These are phyloP conservation scores for Sporobolomyces phaffii DNA, from an alignment of 768 basidiomycete species.

Conservation along the genomic window DNA sequence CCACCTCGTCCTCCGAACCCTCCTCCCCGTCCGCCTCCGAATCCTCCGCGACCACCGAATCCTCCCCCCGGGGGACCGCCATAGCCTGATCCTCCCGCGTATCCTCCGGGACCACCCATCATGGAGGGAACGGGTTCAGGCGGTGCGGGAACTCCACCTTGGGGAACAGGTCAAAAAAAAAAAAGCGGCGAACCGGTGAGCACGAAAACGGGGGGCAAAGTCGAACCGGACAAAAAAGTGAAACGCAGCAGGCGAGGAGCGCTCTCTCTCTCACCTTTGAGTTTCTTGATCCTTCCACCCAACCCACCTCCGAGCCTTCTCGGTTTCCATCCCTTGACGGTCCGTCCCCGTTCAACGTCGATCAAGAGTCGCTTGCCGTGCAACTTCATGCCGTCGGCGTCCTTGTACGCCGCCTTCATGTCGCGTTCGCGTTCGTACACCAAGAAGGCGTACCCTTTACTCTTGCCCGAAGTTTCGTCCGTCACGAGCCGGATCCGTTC, in stretches of 20 bases:
- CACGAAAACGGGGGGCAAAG: too few species aligned
- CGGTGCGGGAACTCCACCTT: conserved; percentile 38
- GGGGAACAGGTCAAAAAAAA: neutral
- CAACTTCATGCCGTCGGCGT: conserved; percentile 92
- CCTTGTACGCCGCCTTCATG: conserved; percentile 98
- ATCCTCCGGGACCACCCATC: neutral
- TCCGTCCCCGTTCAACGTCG: conserved; percentile 95
- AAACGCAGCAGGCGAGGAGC: too few species aligned
- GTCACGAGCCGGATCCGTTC: conserved; percentile 89
- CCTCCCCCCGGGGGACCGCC: conserved; percentile 28
- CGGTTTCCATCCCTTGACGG: conserved; percentile 97
- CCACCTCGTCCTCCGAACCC: conserved; percentile 40
- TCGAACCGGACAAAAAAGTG: neutral
- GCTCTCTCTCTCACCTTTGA: conserved; percentile 18
- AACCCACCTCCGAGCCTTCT: conserved; percentile 92
- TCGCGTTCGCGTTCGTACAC: conserved; percentile 97
- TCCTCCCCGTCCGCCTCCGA: conserved; percentile 39
- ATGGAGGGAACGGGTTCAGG: conserved; percentile 48
- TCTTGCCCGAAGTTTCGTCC: conserved; percentile 60
- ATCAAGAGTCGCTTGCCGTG: conserved; percentile 94
- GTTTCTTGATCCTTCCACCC: conserved; percentile 83
- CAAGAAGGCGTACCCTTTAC: conserved; percentile 89
- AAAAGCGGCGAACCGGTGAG: too few species aligned
- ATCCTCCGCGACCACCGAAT: conserved; percentile 47
- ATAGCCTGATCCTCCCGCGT: conserved; percentile 19